Conservation (phyloP, 306 rosid species). For the Ormosia semicastrata region DNA sequence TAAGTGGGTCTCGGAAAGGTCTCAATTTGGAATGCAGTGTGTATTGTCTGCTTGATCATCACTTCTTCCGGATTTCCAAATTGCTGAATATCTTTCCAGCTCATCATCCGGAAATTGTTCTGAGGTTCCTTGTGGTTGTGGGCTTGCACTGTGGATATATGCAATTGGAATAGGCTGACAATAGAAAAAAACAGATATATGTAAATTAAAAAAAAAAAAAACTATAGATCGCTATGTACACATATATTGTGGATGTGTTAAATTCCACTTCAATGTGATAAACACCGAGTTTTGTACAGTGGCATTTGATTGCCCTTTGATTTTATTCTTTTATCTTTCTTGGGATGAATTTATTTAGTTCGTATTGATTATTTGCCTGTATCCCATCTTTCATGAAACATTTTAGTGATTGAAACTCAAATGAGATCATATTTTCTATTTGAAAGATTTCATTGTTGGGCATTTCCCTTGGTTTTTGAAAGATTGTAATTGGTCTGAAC, state of each 20-base stretch:
- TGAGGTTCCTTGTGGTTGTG: not conserved
- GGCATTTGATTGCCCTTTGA: not conserved
- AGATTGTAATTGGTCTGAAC: not conserved
- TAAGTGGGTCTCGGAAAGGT: constrained; percentile 14
- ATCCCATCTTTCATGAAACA: not conserved
- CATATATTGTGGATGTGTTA: not conserved
- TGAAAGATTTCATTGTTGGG: not conserved
- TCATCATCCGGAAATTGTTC: constrained; percentile 9
- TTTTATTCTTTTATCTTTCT: not conserved
- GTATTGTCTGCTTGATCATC: constrained; percentile 7
- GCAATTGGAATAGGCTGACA: constrained; percentile 17
- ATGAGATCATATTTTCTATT: not conserved
- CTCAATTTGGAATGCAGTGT: not conserved
- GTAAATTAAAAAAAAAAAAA: not conserved
- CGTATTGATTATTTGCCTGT: not conserved
- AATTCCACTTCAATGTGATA: constrained; percentile 8
- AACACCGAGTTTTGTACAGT: not conserved
- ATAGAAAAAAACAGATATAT: constrained; percentile 2
- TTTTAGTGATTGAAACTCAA: not conserved
- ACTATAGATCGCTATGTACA: not conserved
- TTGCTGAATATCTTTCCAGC: constrained; percentile 6
- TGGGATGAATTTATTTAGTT: not conserved
- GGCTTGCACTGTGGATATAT: constrained; percentile 21
- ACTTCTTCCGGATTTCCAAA: constrained; percentile 10
- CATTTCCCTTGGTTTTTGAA: not conserved